Conservation (phyloP, 495 filamentous ascomycete genomes). For the Penicillium salamii region DNA sequence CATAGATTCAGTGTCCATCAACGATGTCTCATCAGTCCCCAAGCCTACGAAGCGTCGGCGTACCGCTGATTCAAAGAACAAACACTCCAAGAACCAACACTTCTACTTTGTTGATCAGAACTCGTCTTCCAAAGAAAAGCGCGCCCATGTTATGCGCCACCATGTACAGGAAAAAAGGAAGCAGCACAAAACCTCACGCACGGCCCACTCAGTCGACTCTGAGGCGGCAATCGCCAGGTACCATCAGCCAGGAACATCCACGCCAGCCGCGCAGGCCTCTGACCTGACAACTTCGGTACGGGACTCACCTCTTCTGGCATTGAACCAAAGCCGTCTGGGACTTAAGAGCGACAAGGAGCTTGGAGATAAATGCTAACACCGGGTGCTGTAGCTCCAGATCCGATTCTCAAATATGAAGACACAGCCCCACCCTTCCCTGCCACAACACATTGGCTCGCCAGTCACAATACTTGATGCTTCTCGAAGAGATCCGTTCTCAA, state of each 20-base stretch:
- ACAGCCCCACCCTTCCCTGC: constrained; percentile 4
- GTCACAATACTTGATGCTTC: constrained; percentile 31
- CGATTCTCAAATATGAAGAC: constrained; percentile 15
- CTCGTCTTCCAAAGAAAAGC: constrained; percentile 45
- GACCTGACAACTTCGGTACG: constrained; percentile 23
- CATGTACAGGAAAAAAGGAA: constrained; percentile 46
- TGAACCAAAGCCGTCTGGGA: too few species aligned
- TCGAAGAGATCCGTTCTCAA: constrained; percentile 35
- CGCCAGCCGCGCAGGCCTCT: constrained; percentile 1
- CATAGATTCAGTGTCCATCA: constrained; percentile 9
- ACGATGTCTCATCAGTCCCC: constrained; percentile 15
- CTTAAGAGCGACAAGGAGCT: too few species aligned
- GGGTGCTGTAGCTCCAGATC: constrained; percentile 19
- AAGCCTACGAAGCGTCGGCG: constrained; percentile 29
- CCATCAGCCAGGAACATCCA: neutral
- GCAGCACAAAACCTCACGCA: constrained; percentile 30
- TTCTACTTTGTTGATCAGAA: constrained; percentile 48
- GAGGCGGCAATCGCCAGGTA: constrained; percentile 12
- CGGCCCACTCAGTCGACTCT: constrained; percentile 11
- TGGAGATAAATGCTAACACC: too few species aligned
- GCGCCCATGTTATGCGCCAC: constrained; percentile 50
- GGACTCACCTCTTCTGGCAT: neutral
- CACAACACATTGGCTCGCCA: constrained; percentile 19
- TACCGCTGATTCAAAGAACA: constrained; percentile 13
- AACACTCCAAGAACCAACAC: constrained; percentile 28